These are phyloP conservation scores for Yamadazyma oceani DNA, from an alignment of 1,139 yeast genomes.

Conservation along the genomic window DNA sequence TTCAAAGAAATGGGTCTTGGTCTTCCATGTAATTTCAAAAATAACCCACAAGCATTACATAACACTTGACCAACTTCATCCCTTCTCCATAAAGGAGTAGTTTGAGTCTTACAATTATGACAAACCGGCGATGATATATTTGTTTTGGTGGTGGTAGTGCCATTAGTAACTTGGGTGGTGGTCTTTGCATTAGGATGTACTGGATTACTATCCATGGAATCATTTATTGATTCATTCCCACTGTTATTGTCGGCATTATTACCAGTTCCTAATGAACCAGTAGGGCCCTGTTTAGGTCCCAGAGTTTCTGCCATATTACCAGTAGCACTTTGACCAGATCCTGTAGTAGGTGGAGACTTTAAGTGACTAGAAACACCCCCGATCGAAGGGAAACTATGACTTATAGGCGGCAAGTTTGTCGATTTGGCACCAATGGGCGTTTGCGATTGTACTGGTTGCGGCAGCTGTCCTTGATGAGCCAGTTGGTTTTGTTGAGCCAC, in stretches of 20 bases:
- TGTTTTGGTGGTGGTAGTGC: conserved; percentile 46
- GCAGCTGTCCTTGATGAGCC: not conserved
- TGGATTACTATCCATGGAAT: conserved; percentile 19
- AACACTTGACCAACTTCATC: conserved; percentile 91
- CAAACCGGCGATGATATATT: conserved; percentile 71
- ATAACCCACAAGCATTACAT: conserved; percentile 94
- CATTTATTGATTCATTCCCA: not conserved
- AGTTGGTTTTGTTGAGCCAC: not conserved
- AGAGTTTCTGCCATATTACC: not conserved
- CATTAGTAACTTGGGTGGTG: conserved; percentile 43
- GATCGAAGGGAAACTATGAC: not conserved
- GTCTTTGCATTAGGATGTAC: conserved; percentile 52
- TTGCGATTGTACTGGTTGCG: not conserved
- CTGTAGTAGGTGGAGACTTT: not conserved
- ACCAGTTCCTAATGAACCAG: too few species aligned
- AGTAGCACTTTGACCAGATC: not conserved
- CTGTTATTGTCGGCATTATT: not conserved
- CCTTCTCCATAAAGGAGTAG: conserved; percentile 94
- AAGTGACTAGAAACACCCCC: not conserved
- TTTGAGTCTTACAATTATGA: conserved; percentile 86
- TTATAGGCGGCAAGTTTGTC: not conserved
- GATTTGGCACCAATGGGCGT: not conserved
- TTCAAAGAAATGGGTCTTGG: conserved; percentile 89
- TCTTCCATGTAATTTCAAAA: conserved; percentile 85
- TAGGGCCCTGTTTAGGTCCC: too few species aligned